Evolutionary conservation across 2,329 filamentous ascomycete genomes (phyloP).

Genomic region (Neonectria magnoliae): DNA sequence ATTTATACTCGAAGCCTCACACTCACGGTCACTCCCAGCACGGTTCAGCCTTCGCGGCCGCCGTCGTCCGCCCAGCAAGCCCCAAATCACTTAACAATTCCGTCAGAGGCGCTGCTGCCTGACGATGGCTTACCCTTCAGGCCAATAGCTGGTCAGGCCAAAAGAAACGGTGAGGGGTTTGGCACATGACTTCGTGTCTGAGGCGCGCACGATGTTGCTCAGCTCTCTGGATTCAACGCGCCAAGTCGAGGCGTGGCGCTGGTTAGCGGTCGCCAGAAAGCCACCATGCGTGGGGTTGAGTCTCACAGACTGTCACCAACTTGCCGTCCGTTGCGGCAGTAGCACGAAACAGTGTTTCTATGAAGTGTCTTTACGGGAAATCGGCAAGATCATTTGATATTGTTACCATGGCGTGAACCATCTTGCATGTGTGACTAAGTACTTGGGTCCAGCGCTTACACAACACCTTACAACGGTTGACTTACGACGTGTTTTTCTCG

Average conservation of each 20-base stretch:
- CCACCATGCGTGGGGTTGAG: constrained; percentile 11
- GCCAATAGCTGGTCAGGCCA: constrained; percentile 24
- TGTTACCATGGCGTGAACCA: too few relatives aligned
- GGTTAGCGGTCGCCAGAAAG: constrained; percentile 22
- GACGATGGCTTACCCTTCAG: constrained; percentile 29
- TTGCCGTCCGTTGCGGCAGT: constrained; percentile 2
- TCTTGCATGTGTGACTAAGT: too few relatives aligned
- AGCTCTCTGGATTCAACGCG: constrained; percentile 23
- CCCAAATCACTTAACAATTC: constrained; percentile 4
- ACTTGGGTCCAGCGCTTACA: too few relatives aligned
- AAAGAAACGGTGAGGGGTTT: constrained; percentile 4
- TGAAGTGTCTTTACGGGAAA: neutral
- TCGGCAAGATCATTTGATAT: neutral
- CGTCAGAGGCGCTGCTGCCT: constrained; percentile 38
- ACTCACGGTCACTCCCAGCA: neutral
- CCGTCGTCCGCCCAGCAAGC: neutral
- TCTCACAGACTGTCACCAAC: constrained; percentile 1
- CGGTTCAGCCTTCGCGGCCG: constrained; percentile 1
- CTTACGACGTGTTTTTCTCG: too few relatives aligned
- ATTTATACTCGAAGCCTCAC: constrained; percentile 28
- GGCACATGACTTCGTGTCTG: constrained; percentile 41
- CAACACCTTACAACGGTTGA: too few relatives aligned
- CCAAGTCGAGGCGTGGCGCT: constrained; percentile 17
- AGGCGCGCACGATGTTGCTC: constrained; percentile 26
- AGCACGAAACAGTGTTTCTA: neutral